These are phyloP conservation scores for Eurotiales sp. DNA, from an alignment of 2,329 filamentous ascomycete species.

Conservation along the genomic window DNA sequence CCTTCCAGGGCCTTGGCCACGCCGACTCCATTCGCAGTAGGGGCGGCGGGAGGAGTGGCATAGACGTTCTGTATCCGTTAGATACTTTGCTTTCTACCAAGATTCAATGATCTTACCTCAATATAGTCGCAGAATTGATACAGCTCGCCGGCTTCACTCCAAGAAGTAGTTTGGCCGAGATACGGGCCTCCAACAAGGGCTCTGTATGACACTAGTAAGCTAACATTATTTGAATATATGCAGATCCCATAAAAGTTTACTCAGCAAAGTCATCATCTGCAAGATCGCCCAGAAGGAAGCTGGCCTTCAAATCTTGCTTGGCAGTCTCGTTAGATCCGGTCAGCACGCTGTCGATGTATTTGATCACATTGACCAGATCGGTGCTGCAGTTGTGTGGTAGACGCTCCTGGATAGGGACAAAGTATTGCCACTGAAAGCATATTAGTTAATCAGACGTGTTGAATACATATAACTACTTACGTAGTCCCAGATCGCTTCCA, in stretches of 20 bases:
- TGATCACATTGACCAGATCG: slow-evolving; percentile 50
- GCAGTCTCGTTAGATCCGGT: slow-evolving; percentile 41
- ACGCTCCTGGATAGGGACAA: slow-evolving; percentile 53
- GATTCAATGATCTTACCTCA: no score
- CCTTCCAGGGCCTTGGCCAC: slow-evolving; percentile 51
- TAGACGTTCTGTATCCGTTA: slow-evolving; percentile 28
- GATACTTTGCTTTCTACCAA: slow-evolving; percentile 7
- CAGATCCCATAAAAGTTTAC: slow-evolving; percentile 18
- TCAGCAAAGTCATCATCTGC: slow-evolving; percentile 52
- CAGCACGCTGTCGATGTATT: slow-evolving; percentile 52
- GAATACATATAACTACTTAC: slow-evolving; percentile 22
- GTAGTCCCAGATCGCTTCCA: slow-evolving; percentile 54
- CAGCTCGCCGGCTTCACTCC: slow-evolving; percentile 32
- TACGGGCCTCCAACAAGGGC: slow-evolving; percentile 55
- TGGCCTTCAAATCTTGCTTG: slow-evolving; percentile 45
- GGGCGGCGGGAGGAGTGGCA: slow-evolving; percentile 24
- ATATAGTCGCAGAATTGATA: slow-evolving; percentile 50
- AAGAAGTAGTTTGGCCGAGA: slow-evolving; percentile 54
- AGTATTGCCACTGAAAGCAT: slow-evolving; percentile 55
- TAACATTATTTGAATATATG: neutral
- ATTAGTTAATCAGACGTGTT: no score
- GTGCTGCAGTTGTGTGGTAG: slow-evolving; percentile 58
- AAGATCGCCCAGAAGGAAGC: slow-evolving; percentile 52
- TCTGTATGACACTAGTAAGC: no score
- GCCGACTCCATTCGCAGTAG: slow-evolving; percentile 49